Conservation (phyloP, 768 basidiomycete genomes). For the Rubroboletus satanas region DNA sequence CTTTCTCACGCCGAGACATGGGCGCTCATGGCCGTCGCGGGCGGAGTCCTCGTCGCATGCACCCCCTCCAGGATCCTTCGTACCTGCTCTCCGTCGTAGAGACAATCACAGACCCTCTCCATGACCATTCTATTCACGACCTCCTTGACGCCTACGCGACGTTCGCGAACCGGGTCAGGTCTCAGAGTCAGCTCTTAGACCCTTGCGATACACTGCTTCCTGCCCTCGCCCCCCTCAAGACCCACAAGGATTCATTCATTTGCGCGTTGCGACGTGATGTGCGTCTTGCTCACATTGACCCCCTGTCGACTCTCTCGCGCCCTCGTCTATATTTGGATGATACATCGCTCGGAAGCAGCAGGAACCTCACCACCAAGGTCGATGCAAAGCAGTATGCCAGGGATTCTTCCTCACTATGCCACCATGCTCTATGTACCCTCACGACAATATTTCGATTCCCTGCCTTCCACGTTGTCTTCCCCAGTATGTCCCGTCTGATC, state of each 20-base stretch:
- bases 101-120: slow-evolving; percentile 45
- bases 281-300: slow-evolving; percentile 37
- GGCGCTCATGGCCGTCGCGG: neutral
- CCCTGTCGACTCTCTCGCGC: slow-evolving; percentile 22
- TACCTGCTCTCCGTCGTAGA: slow-evolving; percentile 42
- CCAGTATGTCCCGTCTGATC: slow-evolving; percentile 38
- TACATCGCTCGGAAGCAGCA: neutral
- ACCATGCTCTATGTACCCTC: slow-evolving; percentile 49
- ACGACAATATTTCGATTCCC: slow-evolving; percentile 50
- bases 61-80: slow-evolving; percentile 10
- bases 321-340: slow-evolving; percentile 4
- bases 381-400: slow-evolving; percentile 39
- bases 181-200: slow-evolving; percentile 8
- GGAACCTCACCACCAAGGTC: slow-evolving; percentile 18
- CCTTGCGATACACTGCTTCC: slow-evolving; percentile 2
- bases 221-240: slow-evolving; percentile 30
- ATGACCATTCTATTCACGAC: slow-evolving; percentile 45
- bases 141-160: slow-evolving; percentile 59
- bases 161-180: slow-evolving; percentile 43
- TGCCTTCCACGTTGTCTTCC: slow-evolving; percentile 42
- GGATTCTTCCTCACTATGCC: slow-evolving; percentile 46
- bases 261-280: slow-evolving; percentile 52
- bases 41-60: too few relatives aligned
- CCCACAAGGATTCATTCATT: slow-evolving; percentile 34
- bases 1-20: too few relatives aligned